Conservation (phyloP, 2,329 filamentous ascomycete genomes). For the Aspergillus bombycis region DNA sequence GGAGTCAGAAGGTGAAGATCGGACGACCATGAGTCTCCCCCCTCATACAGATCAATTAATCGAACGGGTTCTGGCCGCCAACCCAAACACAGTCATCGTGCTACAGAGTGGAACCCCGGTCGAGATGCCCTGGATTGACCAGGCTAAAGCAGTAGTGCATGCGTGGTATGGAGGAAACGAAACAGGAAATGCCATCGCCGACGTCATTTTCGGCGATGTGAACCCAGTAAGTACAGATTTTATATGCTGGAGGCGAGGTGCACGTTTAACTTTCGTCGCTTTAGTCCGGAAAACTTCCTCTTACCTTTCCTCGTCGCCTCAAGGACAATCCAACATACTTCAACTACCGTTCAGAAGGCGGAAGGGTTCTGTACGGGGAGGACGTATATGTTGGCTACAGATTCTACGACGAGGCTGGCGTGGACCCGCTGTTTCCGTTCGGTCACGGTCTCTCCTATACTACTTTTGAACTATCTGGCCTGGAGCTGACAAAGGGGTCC, state of each 20-base stretch:
- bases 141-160: constrained; percentile 62
- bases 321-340: constrained; percentile 62
- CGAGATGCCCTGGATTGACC: constrained; percentile 47
- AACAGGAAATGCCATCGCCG: constrained; percentile 74
- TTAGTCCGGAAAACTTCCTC: constrained; percentile 68
- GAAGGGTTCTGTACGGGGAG: constrained; percentile 73
- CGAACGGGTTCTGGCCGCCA: constrained; percentile 62
- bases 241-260: no score
- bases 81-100: constrained; percentile 69
- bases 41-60: constrained; percentile 59
- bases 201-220: constrained; percentile 70
- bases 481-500: constrained; percentile 26
- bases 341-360: constrained; percentile 69
- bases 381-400: constrained; percentile 78
- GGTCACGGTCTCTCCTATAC: constrained; percentile 79
- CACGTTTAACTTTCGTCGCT: background rate
- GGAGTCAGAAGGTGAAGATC: constrained; percentile 71
- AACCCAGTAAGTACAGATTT: constrained; percentile 54
- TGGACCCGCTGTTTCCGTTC: constrained; percentile 70
- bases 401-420: constrained; percentile 70
- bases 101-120: constrained; percentile 73
- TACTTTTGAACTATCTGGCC: constrained; percentile 57
- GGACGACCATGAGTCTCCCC: constrained; percentile 48
- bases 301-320: constrained; percentile 62
- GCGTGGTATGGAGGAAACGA: constrained; percentile 84